These are phyloP conservation scores for Hexamita inflata DNA, from an alignment of 208 protist genomes.

Conservation along the genomic window DNA sequence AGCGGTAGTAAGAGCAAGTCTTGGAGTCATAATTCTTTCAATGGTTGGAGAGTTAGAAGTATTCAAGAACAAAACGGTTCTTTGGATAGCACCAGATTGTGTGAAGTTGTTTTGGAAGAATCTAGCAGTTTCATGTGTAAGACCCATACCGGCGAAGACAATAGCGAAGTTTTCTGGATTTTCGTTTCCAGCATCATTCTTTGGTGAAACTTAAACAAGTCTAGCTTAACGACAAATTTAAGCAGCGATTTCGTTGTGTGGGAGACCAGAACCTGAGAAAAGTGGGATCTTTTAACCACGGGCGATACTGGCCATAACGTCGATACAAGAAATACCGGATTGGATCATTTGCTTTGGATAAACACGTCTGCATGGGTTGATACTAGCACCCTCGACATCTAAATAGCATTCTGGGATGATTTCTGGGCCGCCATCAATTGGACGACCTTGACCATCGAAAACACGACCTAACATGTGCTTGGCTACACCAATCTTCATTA, in stretches of 20 bases:
- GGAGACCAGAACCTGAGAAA: conserved; percentile 97
- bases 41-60: conserved; percentile 95
- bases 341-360: conserved; percentile 99
- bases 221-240: conserved; percentile 99
- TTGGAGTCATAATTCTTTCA: conserved; percentile 98
- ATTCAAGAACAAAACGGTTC: conserved; percentile 89
- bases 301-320: conserved; percentile 98
- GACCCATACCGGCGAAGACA: conserved; percentile 99
- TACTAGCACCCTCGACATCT: conserved; percentile 94
- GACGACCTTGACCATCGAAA: conserved; percentile 97
- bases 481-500: conserved; percentile 88
- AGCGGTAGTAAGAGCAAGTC: conserved; percentile 87
- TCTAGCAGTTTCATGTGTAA: conserved; percentile 95
- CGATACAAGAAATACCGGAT: conserved; percentile 98
- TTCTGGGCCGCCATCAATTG: conserved; percentile 85
- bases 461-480: conserved; percentile 97
- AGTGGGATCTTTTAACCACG: conserved; percentile 99
- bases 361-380: conserved; percentile 91
- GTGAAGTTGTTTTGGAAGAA: conserved; percentile 99
- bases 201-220: conserved; percentile 56
- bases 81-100: conserved; percentile 93
- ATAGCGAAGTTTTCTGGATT: conserved; percentile 89
- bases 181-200: conserved; percentile 58
- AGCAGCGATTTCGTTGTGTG: conserved; percentile 99
- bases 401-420: conserved; percentile 94